These are phyloP conservation scores for Conticribra weissflogii DNA, from an alignment of 108 stramenopile species.

Conservation along the genomic window DNA sequence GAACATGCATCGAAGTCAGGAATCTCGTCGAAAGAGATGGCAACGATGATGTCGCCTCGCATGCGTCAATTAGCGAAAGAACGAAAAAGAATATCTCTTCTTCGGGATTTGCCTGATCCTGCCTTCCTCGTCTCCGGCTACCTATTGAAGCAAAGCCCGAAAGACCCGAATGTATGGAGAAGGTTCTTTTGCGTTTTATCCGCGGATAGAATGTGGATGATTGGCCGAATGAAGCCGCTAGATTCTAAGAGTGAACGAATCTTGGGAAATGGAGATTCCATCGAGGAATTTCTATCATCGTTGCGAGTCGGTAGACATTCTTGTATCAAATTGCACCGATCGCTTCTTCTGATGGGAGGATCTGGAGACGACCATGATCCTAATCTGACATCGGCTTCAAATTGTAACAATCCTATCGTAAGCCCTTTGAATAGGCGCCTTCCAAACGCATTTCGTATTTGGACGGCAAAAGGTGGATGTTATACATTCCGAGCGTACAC, in stretches of 20 bases:
- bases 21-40: no score
- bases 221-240: constrained; percentile 41
- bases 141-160: constrained; percentile 41
- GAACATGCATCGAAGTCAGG: no score
- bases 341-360: constrained; percentile 30
- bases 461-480: constrained; percentile 18
- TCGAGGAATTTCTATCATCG: constrained; percentile 26
- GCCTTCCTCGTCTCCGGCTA: constrained; percentile 50
- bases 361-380: constrained; percentile 11
- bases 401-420: constrained; percentile 3
- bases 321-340: constrained; percentile 39
- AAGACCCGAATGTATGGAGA: constrained; percentile 58
- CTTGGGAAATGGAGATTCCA: background rate
- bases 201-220: constrained; percentile 47
- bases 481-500: constrained; percentile 44
- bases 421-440: constrained; percentile 38
- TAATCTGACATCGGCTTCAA: constrained; percentile 10
- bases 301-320: constrained; percentile 35
- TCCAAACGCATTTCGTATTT: constrained; percentile 43
- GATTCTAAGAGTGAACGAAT: background rate
- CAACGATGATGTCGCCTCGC: background rate
- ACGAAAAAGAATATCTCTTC: constrained; percentile 28
- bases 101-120: constrained; percentile 42
- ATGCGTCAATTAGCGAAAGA: constrained; percentile 32
- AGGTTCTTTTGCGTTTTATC: constrained; percentile 50